These are phyloP conservation scores for Ophiocordyceps australis DNA, from an alignment of 2,329 filamentous ascomycete genomes.

Conservation along the genomic window DNA sequence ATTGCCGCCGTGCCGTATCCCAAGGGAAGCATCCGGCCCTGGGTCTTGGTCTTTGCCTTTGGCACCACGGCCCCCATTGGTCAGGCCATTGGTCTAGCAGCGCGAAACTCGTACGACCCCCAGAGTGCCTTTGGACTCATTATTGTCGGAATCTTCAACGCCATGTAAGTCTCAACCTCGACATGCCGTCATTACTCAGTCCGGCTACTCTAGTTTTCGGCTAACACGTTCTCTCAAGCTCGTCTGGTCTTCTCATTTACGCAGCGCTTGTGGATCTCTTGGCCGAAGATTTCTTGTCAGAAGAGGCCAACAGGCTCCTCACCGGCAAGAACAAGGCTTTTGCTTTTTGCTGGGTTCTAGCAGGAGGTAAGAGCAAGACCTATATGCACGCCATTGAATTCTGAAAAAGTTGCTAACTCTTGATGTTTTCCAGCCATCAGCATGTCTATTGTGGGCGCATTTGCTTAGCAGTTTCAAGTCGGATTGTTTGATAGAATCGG, in stretches of 20 bases:
- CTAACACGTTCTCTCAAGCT: too few relatives aligned
- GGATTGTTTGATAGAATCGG: too few relatives aligned
- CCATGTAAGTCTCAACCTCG: conserved; percentile 37
- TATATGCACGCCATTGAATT: neutral
- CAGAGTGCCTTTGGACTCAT: conserved; percentile 45
- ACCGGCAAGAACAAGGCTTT: conserved; percentile 30
- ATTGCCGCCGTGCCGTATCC: conserved; percentile 49
- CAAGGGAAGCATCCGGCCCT: conserved; percentile 35
- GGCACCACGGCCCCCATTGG: conserved; percentile 46
- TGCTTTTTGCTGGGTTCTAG: conserved; percentile 31
- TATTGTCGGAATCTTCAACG: conserved; percentile 46
- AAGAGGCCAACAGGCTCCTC: conserved; percentile 30
- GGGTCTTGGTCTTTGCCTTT: conserved; percentile 43
- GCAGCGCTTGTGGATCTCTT: conserved; percentile 45
- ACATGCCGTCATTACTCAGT: too few relatives aligned
- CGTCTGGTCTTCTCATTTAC: conserved; percentile 41
- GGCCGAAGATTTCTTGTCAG: conserved; percentile 46
- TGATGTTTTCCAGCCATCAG: neutral
- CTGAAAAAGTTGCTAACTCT: neutral
- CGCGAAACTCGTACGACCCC: conserved; percentile 40
- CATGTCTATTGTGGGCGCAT: conserved; percentile 11
- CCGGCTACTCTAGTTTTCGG: too few relatives aligned
- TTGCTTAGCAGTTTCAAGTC: too few relatives aligned
- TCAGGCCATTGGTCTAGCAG: conserved; percentile 41
- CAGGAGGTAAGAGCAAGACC: conserved; percentile 22